Conservation (phyloP, 2,329 filamentous ascomycete genomes). For the Botryosphaeria agaves region DNA sequence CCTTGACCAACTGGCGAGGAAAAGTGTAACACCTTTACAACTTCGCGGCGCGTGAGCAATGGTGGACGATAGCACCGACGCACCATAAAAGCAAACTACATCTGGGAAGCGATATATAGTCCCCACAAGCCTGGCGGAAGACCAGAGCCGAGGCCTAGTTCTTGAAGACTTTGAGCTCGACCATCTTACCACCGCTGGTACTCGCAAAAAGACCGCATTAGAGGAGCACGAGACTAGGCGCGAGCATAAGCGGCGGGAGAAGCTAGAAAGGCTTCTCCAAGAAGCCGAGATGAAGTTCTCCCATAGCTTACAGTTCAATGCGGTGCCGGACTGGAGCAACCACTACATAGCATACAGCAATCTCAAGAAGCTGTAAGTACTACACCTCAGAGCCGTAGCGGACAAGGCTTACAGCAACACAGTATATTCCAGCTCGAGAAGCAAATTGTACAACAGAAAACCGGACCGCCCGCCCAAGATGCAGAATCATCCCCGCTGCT, state of each 20-base stretch:
- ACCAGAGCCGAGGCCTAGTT: too few relatives aligned
- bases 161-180: background rate
- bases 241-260: slow-evolving; percentile 36
- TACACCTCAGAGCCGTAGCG: background rate
- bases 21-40: too few relatives aligned
- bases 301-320: slow-evolving; percentile 98
- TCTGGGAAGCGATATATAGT: too few relatives aligned
- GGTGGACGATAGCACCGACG: too few relatives aligned
- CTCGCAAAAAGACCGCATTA: background rate
- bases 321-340: slow-evolving; percentile 97
- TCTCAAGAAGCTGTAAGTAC: slow-evolving; percentile 81
- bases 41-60: too few relatives aligned
- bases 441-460: slow-evolving; percentile 42
- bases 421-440: slow-evolving; percentile 96
- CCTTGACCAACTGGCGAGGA: too few relatives aligned
- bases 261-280: slow-evolving; percentile 53
- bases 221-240: slow-evolving; percentile 9
- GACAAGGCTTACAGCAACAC: background rate
- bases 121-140: too few relatives aligned
- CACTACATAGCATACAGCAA: slow-evolving; percentile 98
- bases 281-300: slow-evolving; percentile 98
- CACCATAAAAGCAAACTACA: too few relatives aligned
- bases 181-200: background rate
- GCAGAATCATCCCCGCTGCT: slow-evolving; percentile 76
- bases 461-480: slow-evolving; percentile 40